Conservation (phyloP, 352 stramenopile species). For the Globisporangium splendens region DNA sequence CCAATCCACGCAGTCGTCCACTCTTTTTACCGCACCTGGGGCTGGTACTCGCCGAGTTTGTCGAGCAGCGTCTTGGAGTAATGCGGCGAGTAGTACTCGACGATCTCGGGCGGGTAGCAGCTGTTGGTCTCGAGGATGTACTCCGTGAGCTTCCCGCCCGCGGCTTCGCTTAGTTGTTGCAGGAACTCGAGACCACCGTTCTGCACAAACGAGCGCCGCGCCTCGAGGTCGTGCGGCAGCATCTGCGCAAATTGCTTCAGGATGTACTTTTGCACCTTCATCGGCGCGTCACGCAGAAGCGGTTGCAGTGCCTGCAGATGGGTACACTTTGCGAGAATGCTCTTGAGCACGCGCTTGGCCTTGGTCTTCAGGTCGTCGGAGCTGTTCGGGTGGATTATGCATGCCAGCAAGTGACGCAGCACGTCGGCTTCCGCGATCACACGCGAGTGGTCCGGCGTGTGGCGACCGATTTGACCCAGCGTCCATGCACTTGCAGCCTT, state of each 20-base stretch:
- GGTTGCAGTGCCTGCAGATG: conserved; percentile 91
- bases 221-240: conserved; percentile 92
- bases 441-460: conserved; percentile 92
- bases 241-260: conserved; percentile 94
- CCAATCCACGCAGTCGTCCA: not conserved
- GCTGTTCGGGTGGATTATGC: conserved; percentile 90
- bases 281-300: conserved; percentile 87
- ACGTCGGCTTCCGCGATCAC: conserved; percentile 92
- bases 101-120: conserved; percentile 94
- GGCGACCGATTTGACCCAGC: conserved; percentile 92
- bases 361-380: conserved; percentile 94
- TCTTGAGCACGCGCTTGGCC: conserved; percentile 92
- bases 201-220: conserved; percentile 90
- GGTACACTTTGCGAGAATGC: conserved; percentile 93
- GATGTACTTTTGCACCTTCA: conserved; percentile 97
- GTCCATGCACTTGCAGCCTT: conserved; percentile 94
- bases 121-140: conserved; percentile 96
- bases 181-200: conserved; percentile 92
- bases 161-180: conserved; percentile 90
- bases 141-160: conserved; percentile 92
- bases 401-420: conserved; percentile 90
- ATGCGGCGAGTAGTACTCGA: conserved; percentile 96
- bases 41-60: conserved; percentile 95
- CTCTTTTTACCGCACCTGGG: conserved; percentile 64
- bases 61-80: conserved; percentile 95